Base-by-base conservation (phyloP, 352 stramenopile species). In the Phytophthora kernoviae region DNA sequence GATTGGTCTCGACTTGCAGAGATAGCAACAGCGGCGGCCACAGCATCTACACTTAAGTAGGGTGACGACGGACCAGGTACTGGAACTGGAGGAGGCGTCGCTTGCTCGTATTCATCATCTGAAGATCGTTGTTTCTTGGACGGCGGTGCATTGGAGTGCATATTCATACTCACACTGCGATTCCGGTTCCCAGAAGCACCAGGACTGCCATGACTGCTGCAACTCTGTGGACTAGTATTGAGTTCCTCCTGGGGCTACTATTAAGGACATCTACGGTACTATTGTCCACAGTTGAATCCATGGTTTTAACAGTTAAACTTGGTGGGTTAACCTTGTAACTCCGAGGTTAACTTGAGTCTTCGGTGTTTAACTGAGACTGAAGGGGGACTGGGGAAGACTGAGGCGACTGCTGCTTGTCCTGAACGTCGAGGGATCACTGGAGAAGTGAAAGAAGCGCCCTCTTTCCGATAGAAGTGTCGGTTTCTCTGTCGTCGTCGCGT, bases 121-220 rank as follows among this genome's bases (percentile, higher is more conserved):
- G 84, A 91, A 22, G 84, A 64, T 22, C 84, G 79, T 51, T 93
- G 84, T 66, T 93, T 93, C 68, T 93, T 93, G 53, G 64, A 75
- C 6, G 84, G 84, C 14, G 84, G 84, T 36, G 79, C 58, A 48
- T 76, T 83, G 21, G 77, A 69, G 5, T 69, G 74, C 58, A 62
- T 52, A 45, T 81, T 91, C 77, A 91, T 88, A 41, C 84, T 93
- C 5, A 89, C 70, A 33, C 81, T 91, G 10, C 84, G 79, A 44
- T 89, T 75, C 8, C 84, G 65, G 33, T 73, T 68, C 41, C 75
- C 76, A 17, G 60, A 54, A 6, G 50, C 41, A 20, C 48, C 63
- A 11, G 58, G 52, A 43, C 51, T 73, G 27, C 61, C 60, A 34
- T 36, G 45, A 20, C 45, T 36, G 26, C 57, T 63, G 59, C 44